Conservation (phyloP, 306 rosid genomes). For the Vigna mungo region DNA sequence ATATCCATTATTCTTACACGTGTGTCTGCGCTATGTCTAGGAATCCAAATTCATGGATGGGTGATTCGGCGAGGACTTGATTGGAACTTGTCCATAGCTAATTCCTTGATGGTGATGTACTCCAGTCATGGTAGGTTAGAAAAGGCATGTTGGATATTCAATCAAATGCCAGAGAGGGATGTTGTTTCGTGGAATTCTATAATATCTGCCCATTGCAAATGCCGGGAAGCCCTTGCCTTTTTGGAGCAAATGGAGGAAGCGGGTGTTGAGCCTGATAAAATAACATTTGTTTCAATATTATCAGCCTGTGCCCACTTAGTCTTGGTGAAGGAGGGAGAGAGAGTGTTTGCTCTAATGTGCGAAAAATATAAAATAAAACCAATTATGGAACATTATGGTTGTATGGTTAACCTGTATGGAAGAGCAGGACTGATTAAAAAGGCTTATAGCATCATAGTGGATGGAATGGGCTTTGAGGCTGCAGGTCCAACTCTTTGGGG, state of each 20-base stretch:
- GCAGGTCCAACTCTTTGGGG: slow-evolving; percentile 94
- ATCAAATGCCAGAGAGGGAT: slow-evolving; percentile 78
- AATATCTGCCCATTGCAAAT: slow-evolving; percentile 74
- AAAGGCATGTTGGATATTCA: slow-evolving; percentile 64
- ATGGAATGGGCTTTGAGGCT: slow-evolving; percentile 63
- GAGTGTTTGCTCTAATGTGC: slow-evolving; percentile 65
- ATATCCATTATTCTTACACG: slow-evolving; percentile 61
- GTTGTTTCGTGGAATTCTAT: slow-evolving; percentile 85
- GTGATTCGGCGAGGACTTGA: slow-evolving; percentile 62
- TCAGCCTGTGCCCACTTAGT: slow-evolving; percentile 80
- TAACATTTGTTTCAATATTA: slow-evolving; percentile 79
- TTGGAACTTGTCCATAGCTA: slow-evolving; percentile 72
- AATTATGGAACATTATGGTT: slow-evolving; percentile 82
- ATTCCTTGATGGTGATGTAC: slow-evolving; percentile 72
- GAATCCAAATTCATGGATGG: slow-evolving; percentile 82
- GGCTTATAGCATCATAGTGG: slow-evolving; percentile 64
- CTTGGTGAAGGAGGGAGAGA: slow-evolving; percentile 72
- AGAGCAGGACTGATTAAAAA: slow-evolving; percentile 75
- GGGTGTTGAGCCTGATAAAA: slow-evolving; percentile 61
- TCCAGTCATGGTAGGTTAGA: slow-evolving; percentile 64
- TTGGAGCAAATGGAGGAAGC: slow-evolving; percentile 72
- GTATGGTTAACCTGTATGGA: slow-evolving; percentile 90
- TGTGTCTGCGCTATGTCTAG: slow-evolving; percentile 51
- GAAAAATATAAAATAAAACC: slow-evolving; percentile 74
- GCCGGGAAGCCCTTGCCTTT: slow-evolving; percentile 57